Evolutionary conservation across 306 rosid species (phyloP).

Genomic region (Malus sylvestris): DNA sequence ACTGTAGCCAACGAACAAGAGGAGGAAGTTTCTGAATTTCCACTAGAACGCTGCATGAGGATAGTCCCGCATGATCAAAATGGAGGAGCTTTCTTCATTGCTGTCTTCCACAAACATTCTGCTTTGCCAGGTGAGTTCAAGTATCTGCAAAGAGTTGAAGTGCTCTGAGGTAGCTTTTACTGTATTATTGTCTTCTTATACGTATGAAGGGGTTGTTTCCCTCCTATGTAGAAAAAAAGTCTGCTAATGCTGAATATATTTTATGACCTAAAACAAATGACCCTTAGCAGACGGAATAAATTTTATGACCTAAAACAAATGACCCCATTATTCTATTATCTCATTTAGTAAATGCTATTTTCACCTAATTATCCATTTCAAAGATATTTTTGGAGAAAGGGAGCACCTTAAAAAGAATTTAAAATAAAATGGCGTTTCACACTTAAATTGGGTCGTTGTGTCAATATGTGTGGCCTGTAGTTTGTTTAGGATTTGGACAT

Average conservation of each 20-base stretch:
- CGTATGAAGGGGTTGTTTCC: not conserved
- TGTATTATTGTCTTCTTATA: not conserved
- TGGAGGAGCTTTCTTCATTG: constrained; percentile 93
- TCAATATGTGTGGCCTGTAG: not conserved
- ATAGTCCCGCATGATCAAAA: constrained; percentile 95
- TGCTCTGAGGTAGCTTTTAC: not conserved
- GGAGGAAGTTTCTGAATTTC: constrained; percentile 64
- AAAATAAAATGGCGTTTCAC: too few relatives aligned
- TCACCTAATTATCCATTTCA: not conserved
- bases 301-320: not conserved
- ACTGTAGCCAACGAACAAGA: constrained; percentile 21
- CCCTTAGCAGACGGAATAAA: not conserved
- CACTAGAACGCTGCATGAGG: constrained; percentile 85
- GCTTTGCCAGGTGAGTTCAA: constrained; percentile 63
- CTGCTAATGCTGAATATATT: not conserved
- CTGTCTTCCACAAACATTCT: constrained; percentile 74
- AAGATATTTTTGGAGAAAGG: not conserved
- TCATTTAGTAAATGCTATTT: not conserved
- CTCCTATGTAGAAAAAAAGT: not conserved
- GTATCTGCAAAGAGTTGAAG: not conserved
- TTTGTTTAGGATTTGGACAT: constrained; percentile 5
- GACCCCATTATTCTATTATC: not conserved
- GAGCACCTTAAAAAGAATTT: not conserved
- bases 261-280: not conserved
- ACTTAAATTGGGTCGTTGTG: not conserved